Conservation (phyloP, 2,329 filamentous ascomycete genomes). For the Botrytis squamosa region DNA sequence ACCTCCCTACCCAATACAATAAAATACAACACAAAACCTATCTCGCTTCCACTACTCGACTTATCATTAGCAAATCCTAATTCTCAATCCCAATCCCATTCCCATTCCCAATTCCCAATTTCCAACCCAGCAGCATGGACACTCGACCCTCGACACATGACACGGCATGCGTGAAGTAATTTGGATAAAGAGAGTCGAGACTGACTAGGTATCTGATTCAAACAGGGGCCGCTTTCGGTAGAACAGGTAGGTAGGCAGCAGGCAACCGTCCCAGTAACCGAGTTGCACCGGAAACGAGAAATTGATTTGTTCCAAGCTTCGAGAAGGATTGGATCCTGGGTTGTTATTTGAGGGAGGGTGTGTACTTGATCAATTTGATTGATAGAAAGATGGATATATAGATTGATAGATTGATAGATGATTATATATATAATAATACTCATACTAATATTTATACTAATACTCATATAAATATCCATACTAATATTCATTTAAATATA, state of each 20-base stretch:
- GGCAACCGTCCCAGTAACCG: constrained; percentile 1
- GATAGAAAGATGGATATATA: background rate
- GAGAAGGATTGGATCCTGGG: background rate
- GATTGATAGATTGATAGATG: too few species aligned
- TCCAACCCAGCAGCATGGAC: background rate
- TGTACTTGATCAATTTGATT: background rate
- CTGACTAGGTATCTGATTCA: background rate
- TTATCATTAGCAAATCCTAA: too few species aligned
- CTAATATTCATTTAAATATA: too few species aligned
- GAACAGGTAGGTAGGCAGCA: constrained; percentile 5
- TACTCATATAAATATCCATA: too few species aligned
- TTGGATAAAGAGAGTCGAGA: background rate
- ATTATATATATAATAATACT: too few species aligned
- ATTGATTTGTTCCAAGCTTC: background rate
- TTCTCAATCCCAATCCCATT: too few species aligned
- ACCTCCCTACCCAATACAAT: background rate
- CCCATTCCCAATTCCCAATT: too few species aligned
- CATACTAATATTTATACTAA: too few species aligned
- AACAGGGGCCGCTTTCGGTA: background rate
- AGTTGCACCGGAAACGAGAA: background rate
- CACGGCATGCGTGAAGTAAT: background rate
- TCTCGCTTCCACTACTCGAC: background rate
- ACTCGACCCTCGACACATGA: background rate
- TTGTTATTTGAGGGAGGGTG: too few species aligned
- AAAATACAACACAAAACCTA: background rate